Base-by-base conservation (phyloP, 805 yeast genomes). In the Kregervanrija pseudodelftensis region DNA sequence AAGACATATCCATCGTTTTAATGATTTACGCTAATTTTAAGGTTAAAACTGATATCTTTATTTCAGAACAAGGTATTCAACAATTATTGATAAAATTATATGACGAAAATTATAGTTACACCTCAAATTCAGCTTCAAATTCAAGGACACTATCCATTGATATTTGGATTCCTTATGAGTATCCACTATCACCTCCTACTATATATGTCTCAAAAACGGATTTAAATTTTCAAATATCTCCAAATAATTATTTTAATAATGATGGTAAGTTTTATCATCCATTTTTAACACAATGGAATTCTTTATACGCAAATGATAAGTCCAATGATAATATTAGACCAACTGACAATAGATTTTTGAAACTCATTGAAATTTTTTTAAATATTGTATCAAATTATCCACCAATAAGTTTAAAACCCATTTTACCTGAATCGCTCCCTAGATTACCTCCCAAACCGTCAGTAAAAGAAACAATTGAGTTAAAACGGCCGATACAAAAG, bases 191-290 rank as follows among this genome's bases (percentile, higher is more conserved):
- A 3, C 72, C 82, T 1, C 97, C 97, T 0, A 53, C 78, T n/a
- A 73, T 79, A 0, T 84, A 70, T 56, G 76, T 89, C 10, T 69
- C 17, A 30, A 46, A 73, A 15, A 79, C 82, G 2, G 72, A 79
- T n/a, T 66, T 65, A 33, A 56, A 63, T 17, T 59, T 57, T 11
- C 68, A 69, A 64, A 58, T 69, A 33, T 59, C 82, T 13, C 83
- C 89, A 0, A 82, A 83, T 22, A 80, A 78, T 50, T 69, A 75
- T 52, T 76, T 86, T 3, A 95, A 85, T 60, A 63, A 76, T 11
- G 84, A 73, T 60, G 96, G 96, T 1, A 64, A 67, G 39, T 72
- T 87, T 43, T 84, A 80, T 57, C 82, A 83, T 53, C 91, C 93
- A 0, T 73, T 71, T 44, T 60, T 85, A 37, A 61, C 80, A n/a